Evolutionary conservation across 2,329 filamentous ascomycete genomes (phyloP), one percentile per base, ranked within the genome.

Genomic region (Teratosphaeria viscida): DNA sequence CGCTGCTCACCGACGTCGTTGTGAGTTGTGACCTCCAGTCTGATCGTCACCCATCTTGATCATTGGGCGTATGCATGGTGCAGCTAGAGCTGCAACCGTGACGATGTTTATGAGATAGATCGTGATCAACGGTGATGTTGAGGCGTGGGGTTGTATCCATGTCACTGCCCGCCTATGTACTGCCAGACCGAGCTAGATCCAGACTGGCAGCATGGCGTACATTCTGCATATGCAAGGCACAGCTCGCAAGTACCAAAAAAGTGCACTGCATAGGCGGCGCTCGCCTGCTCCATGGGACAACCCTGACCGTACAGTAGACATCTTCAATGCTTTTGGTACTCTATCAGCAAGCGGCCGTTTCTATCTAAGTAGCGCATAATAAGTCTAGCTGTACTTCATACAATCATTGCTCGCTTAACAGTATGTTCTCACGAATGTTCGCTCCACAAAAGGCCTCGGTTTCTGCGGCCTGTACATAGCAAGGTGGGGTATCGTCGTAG

Each of bases 401-500:
- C 43, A 49, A 49, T 49, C 43, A 49, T 49, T 23, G 43, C 43
- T 19, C 43, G 37, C 43, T 7, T 49, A 49, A 23, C 43, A 49
- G n/a, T 8, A 49, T 49, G 43, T 49, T 23, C 43, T 49, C 19
- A 49, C 19, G 43, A 49, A 49, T 19, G n/a, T 23, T n/a, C 43
- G 43, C 43, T 49, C 43, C 43, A 23, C 16, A 23, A 49, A 19
- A 10, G 43, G 16, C 43, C 43, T 49, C 43, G 43, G 5, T 49
- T 49, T 49, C 43, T 49, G 16, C 10, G n/a, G 19, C 43, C 43
- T 49, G 43, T 49, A 49, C 19, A 49, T 49, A 49, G 16, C 43
- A 23, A 49, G 43, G 43, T 49, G 43, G 57, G 58, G 58, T 59
- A 59, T 59, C 58, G 37, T 58, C 52, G 55, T 53, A 57, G 54